phyloP scores from a whole-genome alignment of 257 asterid species.

The Nicotiana benthamiana region DNA sequence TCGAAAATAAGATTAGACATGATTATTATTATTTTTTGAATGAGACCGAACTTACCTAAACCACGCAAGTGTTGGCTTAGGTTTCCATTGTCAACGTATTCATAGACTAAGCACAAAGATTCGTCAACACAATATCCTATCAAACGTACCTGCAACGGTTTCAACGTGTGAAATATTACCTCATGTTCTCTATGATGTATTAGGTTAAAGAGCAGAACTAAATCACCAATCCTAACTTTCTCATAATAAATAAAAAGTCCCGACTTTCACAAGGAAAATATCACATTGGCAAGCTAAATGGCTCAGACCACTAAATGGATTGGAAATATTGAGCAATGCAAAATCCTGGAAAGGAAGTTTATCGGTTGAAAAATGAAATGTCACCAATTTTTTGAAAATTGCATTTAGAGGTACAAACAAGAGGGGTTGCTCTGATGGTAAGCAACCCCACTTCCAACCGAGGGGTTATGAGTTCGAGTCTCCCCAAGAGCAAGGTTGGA shows the following conservation, averaged over 20 bases:
- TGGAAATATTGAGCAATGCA: not conserved
- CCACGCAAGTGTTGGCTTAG: conserved; percentile 74
- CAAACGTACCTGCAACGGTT: conserved; percentile 54
- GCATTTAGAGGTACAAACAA: not conserved
- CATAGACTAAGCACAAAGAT: conserved; percentile 75
- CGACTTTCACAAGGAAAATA: not conserved
- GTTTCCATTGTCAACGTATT: conserved; percentile 79
- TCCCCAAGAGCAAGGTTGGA: too few relatives aligned
- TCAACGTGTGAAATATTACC: not conserved
- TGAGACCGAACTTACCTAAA: conserved; percentile 34
- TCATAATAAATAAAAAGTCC: too few relatives aligned
- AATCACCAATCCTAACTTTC: not conserved
- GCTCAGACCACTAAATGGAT: not conserved
- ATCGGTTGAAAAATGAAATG: not conserved
- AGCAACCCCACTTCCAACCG: too few relatives aligned
- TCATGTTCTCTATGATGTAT: not conserved
- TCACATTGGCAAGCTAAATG: not conserved
- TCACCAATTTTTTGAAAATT: not conserved
- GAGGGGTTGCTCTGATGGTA: too few relatives aligned
- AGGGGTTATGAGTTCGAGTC: too few relatives aligned
- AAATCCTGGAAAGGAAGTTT: not conserved
- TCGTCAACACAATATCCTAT: conserved; percentile 80
- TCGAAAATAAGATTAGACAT: not conserved
- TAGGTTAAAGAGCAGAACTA: not conserved
- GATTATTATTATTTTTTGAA: not conserved